Conservation (phyloP, 352 stramenopile genomes). For the Phytophthora vignae region DNA sequence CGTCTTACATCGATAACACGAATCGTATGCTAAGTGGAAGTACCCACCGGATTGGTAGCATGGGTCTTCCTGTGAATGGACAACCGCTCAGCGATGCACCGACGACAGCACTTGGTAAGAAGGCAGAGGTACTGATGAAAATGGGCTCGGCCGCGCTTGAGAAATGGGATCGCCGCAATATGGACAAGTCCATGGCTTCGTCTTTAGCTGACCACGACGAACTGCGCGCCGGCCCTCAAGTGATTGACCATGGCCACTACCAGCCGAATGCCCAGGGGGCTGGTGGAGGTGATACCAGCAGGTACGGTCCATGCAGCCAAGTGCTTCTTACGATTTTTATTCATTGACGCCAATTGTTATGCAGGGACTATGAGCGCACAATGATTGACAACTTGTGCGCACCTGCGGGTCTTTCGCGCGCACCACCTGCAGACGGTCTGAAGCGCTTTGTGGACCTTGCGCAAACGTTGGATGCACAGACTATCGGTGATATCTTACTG, state of each 20-base stretch:
- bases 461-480: conserved; percentile 85
- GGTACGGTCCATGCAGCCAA: conserved; percentile 39
- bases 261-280: conserved; percentile 71
- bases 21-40: conserved; percentile 61
- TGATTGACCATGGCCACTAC: conserved; percentile 82
- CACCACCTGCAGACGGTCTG: conserved; percentile 76
- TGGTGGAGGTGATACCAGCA: conserved; percentile 77
- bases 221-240: conserved; percentile 62
- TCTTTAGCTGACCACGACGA: conserved; percentile 89
- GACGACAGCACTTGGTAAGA: conserved; percentile 76
- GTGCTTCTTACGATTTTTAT: conserved; percentile 2
- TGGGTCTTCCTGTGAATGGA: conserved; percentile 60
- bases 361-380: conserved; percentile 84
- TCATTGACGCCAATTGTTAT: conserved; percentile 9
- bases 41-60: conserved; percentile 46
- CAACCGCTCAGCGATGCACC: conserved; percentile 51
- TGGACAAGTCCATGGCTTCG: conserved; percentile 92
- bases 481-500: conserved; percentile 85
- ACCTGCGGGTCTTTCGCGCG: conserved; percentile 75
- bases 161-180: conserved; percentile 89
- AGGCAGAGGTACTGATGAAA: conserved; percentile 83
- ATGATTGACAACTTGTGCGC: conserved; percentile 88
- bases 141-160: conserved; percentile 81
- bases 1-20: conserved; percentile 65
- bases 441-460: conserved; percentile 89